Evolutionary conservation across 2,329 filamentous ascomycete genomes (phyloP).

Genomic region (Mariannaea sp.): DNA sequence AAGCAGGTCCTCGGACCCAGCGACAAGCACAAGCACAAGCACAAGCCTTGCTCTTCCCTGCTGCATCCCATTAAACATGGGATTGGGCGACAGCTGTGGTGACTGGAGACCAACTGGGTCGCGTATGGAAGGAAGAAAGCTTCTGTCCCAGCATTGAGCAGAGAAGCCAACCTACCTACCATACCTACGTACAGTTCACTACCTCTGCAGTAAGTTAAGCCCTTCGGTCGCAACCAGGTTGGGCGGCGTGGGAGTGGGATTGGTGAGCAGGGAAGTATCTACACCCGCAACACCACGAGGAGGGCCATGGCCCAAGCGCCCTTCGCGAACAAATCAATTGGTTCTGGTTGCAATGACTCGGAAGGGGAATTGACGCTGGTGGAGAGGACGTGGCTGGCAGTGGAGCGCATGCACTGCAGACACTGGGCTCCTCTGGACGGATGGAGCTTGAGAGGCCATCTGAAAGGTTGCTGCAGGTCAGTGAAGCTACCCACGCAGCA

Average conservation of each 20-base stretch:
- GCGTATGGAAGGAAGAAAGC: slow-evolving; percentile 30
- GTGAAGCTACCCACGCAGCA: slow-evolving; percentile 34
- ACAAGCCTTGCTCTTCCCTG: slow-evolving; percentile 26
- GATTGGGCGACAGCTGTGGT: slow-evolving; percentile 19
- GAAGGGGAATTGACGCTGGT: slow-evolving; percentile 31
- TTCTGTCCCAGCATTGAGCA: slow-evolving; percentile 26
- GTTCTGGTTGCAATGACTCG: slow-evolving; percentile 41
- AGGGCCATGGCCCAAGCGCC: slow-evolving; percentile 34
- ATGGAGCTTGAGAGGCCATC: slow-evolving; percentile 29
- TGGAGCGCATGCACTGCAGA: slow-evolving; percentile 24
- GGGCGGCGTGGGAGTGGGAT: slow-evolving; percentile 1
- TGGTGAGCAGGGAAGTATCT: slow-evolving; percentile 23
- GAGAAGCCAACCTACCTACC: slow-evolving; percentile 16
- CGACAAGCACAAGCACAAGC: slow-evolving; percentile 33
- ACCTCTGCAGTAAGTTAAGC: slow-evolving; percentile 1
- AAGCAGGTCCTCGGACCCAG: slow-evolving; percentile 31
- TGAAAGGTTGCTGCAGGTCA: slow-evolving; percentile 30
- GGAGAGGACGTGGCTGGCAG: slow-evolving; percentile 29
- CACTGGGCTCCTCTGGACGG: slow-evolving; percentile 17
- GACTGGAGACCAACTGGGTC: slow-evolving; percentile 18
- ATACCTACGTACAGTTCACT: background rate
- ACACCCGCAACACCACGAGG: slow-evolving; percentile 33
- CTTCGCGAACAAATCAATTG: slow-evolving; percentile 37
- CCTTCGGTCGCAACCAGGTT: background rate
- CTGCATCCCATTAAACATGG: slow-evolving; percentile 21